A percentile compares a stretch with the other conserved stretches of the same genome.
Evolutionary conservation across 2,329 filamentous ascomycete genomes (phyloP).

Genomic region (Parastagonospora nodorum): DNA sequence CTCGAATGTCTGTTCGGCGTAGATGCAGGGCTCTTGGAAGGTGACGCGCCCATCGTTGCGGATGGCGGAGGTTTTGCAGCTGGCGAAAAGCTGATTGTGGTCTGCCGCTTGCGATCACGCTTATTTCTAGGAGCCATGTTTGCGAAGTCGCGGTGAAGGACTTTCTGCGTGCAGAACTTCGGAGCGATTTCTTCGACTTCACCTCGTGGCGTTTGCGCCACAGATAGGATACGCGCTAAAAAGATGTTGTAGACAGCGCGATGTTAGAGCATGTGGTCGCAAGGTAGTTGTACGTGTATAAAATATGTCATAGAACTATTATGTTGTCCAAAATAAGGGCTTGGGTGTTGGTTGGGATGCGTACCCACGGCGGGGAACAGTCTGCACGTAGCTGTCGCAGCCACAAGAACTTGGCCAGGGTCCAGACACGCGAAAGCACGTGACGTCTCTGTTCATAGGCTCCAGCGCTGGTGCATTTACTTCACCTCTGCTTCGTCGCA

Average conservation of each 20-base stretch:
- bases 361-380: no score
- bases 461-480: not conserved
- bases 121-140: conserved; percentile 33
- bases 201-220: not conserved
- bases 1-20: conserved; percentile 19
- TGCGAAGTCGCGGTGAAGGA: not conserved
- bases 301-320: not conserved
- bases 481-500: not conserved
- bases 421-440: conserved; percentile 6
- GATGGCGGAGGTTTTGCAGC: conserved; percentile 47
- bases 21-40: conserved; percentile 8
- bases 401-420: not conserved
- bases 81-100: conserved; percentile 51
- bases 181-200: not conserved
- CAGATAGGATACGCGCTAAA: not conserved
- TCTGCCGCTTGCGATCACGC: conserved; percentile 43
- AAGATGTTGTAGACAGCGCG: not conserved
- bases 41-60: conserved; percentile 6
- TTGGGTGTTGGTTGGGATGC: no score
- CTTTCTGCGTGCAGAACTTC: not conserved
- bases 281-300: not conserved
- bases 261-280: not conserved
- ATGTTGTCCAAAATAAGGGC: not conserved
- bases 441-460: conserved; percentile 1
- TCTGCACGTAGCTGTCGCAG: not conserved